phyloP scores from a whole-genome alignment of 805 yeast genomes.

The Candida incommunis region DNA sequence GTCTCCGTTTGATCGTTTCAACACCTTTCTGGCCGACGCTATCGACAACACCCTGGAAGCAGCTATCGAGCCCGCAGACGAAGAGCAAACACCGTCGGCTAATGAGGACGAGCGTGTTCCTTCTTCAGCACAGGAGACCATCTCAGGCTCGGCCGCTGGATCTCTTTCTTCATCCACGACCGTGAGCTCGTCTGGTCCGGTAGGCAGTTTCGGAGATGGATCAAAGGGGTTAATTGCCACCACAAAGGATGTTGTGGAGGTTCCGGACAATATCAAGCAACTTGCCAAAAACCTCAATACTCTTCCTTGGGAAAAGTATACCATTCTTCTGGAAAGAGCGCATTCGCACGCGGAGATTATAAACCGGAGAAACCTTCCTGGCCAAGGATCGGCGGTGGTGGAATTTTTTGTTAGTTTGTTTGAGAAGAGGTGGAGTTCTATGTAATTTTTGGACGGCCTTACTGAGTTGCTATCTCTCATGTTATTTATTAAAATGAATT shows the following conservation, averaged over 20 bases:
- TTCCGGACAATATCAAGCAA: conserved; percentile 21
- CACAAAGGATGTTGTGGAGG: conserved; percentile 13
- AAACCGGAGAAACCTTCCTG: conserved; percentile 32
- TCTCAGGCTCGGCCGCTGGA: not conserved
- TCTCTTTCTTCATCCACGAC: not conserved
- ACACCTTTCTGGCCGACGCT: not conserved
- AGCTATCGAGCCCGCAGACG: not conserved
- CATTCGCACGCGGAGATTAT: conserved; percentile 84
- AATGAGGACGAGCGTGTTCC: not conserved
- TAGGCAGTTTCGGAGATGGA: conserved; percentile 1
- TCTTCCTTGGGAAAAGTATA: conserved; percentile 64
- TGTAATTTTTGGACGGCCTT: not conserved
- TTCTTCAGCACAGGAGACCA: not conserved
- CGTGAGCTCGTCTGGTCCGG: not conserved
- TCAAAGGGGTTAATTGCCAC: conserved; percentile 8
- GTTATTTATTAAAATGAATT: not conserved
- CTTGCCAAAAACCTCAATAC: conserved; percentile 44
- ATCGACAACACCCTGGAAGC: not conserved
- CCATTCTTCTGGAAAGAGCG: conserved; percentile 53
- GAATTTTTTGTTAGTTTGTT: conserved; percentile 11
- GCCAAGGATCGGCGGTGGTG: conserved; percentile 18
- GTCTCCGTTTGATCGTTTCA: not conserved
- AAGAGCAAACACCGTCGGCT: conserved; percentile 1
- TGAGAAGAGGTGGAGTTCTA: not conserved
- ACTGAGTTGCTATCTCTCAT: not conserved